Conservation (phyloP, 1,284 basidiomycete species). For the Ganoderma lucidum region DNA sequence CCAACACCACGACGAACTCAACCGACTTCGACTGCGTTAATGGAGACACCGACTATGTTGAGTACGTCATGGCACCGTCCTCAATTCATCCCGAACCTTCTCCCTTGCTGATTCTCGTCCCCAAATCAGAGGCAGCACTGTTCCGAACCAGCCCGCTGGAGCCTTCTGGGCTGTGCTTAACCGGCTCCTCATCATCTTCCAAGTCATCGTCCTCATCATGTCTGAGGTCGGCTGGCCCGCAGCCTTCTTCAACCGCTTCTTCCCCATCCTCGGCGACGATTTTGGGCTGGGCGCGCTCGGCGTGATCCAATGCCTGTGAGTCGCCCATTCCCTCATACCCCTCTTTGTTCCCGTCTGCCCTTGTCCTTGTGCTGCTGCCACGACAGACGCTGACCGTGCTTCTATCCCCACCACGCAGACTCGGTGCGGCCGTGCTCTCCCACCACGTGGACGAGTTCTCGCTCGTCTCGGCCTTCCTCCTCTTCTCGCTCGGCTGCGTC, state of each 20-base stretch:
- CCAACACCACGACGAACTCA: slow-evolving; percentile 41
- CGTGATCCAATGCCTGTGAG: slow-evolving; percentile 76
- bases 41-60: slow-evolving; percentile 79
- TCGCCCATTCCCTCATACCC: not conserved
- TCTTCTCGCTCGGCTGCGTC: slow-evolving; percentile 85
- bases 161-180: slow-evolving; percentile 90
- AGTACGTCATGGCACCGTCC: slow-evolving; percentile 52
- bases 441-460: slow-evolving; percentile 88
- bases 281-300: slow-evolving; percentile 89
- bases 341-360: not conserved
- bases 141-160: slow-evolving; percentile 90
- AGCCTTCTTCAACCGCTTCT: slow-evolving; percentile 79
- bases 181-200: slow-evolving; percentile 84
- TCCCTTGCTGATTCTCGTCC: slow-evolving; percentile 8
- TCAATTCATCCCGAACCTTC: not conserved
- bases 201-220: slow-evolving; percentile 79
- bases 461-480: slow-evolving; percentile 85
- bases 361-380: not conserved
- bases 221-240: slow-evolving; percentile 84
- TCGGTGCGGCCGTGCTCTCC: slow-evolving; percentile 84
- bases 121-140: slow-evolving; percentile 69
- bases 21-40: slow-evolving; percentile 42
- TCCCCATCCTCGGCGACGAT: slow-evolving; percentile 82
- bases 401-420: slow-evolving; percentile 41
- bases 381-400: not conserved